Percentiles rank a stretch among this genome's conserved stretches.
These are phyloP conservation scores for Rhodotorula sp. DNA, from an alignment of 1,284 basidiomycete genomes.

Conservation along the genomic window DNA sequence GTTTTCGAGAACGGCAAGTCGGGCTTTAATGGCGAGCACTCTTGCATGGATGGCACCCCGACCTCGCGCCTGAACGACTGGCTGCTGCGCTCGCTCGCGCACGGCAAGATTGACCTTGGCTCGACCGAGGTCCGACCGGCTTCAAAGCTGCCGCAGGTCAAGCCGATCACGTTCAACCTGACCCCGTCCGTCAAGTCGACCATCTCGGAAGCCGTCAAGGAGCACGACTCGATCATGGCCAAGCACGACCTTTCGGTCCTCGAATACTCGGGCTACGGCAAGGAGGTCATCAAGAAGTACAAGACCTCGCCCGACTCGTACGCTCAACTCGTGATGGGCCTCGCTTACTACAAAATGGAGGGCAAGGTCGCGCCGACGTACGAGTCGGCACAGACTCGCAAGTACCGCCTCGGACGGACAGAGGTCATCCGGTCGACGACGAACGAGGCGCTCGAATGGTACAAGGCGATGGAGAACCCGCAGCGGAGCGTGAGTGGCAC, in stretches of 20 bases:
- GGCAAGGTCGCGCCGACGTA: constrained; percentile 77
- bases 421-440: constrained; percentile 89
- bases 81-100: constrained; percentile 71
- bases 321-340: constrained; percentile 92
- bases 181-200: constrained; percentile 55
- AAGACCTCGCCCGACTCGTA: constrained; percentile 90
- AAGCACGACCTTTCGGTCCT: constrained; percentile 80
- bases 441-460: constrained; percentile 79
- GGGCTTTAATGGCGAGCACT: constrained; percentile 73
- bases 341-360: constrained; percentile 86
- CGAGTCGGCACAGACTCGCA: constrained; percentile 91
- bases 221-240: constrained; percentile 74
- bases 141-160: constrained; percentile 59
- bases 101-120: constrained; percentile 70
- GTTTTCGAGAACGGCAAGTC: constrained; percentile 91
- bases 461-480: constrained; percentile 78
- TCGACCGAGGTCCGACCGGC: constrained; percentile 55
- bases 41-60: constrained; percentile 94
- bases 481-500: constrained; percentile 54
- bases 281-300: constrained; percentile 79
- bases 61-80: constrained; percentile 96
- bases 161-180: constrained; percentile 70
- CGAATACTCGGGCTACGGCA: constrained; percentile 90
- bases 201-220: constrained; percentile 59
- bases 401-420: constrained; percentile 85